These are phyloP conservation scores for Candida endomychidarum DNA, from an alignment of 805 yeast species.

Conservation along the genomic window DNA sequence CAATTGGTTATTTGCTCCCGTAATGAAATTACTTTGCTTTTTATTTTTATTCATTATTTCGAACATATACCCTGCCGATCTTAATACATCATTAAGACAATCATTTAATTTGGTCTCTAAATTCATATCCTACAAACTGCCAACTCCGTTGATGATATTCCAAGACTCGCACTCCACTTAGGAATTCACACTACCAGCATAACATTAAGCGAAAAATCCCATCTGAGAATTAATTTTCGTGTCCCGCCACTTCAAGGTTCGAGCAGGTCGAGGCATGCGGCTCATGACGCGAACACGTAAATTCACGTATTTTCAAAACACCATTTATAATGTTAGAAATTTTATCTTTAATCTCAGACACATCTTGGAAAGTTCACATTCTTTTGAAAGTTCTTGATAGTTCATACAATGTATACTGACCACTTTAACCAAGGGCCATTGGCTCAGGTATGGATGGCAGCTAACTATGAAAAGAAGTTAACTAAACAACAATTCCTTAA, in stretches of 20 bases:
- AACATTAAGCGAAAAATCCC: neutral
- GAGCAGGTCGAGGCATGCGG: neutral
- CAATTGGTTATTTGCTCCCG: conserved; percentile 43
- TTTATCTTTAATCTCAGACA: too few relatives aligned
- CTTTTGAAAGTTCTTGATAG: too few relatives aligned
- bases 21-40: conserved; percentile 39
- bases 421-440: conserved; percentile 59
- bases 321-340: neutral
- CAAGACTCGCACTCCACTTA: conserved; percentile 2
- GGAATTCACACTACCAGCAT: neutral
- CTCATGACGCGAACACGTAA: conserved; percentile 6
- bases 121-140: conserved; percentile 24
- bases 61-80: conserved; percentile 43
- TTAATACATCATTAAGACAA: conserved; percentile 41
- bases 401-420: conserved; percentile 5
- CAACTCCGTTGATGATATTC: conserved; percentile 1
- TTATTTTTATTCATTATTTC: conserved; percentile 42
- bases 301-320: conserved; percentile 1
- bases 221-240: too few relatives aligned
- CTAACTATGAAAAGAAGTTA: conserved; percentile 77
- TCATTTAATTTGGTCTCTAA: conserved; percentile 39
- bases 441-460: conserved; percentile 91
- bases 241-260: too few relatives aligned
- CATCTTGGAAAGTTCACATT: too few relatives aligned
- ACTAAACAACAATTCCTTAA: conserved; percentile 69